Percentiles rank a stretch among this genome's conserved stretches.
phyloP scores from a whole-genome alignment of 2,329 filamentous ascomycete species.

The Colletotrichum liriopes region DNA sequence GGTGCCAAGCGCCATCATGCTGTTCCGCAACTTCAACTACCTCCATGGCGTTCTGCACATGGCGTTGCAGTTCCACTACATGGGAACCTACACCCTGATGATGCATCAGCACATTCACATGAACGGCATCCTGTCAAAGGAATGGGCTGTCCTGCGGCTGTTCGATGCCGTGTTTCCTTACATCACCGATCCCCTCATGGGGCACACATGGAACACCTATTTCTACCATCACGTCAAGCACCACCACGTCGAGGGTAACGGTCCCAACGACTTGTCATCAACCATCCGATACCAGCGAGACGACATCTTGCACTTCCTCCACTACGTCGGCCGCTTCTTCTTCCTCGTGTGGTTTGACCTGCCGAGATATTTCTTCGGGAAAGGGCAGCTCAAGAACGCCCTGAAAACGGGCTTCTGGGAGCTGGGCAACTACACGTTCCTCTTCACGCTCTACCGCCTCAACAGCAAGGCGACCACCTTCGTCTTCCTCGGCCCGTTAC shows the following conservation, averaged over 20 bases:
- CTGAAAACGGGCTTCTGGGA: slow-evolving; percentile 75
- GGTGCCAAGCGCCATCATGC: slow-evolving; percentile 76
- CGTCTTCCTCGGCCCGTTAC: slow-evolving; percentile 77
- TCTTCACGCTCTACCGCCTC: slow-evolving; percentile 66
- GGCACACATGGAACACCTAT: slow-evolving; percentile 89
- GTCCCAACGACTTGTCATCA: slow-evolving; percentile 81
- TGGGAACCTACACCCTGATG: slow-evolving; percentile 84
- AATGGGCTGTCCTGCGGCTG: slow-evolving; percentile 56
- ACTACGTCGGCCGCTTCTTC: slow-evolving; percentile 82
- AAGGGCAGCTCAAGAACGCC: slow-evolving; percentile 69
- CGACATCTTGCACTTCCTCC: slow-evolving; percentile 74
- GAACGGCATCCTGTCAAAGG: slow-evolving; percentile 75
- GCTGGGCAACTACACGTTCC: slow-evolving; percentile 66
- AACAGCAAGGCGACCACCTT: slow-evolving; percentile 74
- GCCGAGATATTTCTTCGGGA: slow-evolving; percentile 80
- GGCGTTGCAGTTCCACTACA: slow-evolving; percentile 77
- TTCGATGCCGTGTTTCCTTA: slow-evolving; percentile 81
- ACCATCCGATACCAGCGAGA: slow-evolving; percentile 85
- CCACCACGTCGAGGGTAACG: slow-evolving; percentile 87
- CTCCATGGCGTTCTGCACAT: slow-evolving; percentile 77
- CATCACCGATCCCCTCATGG: slow-evolving; percentile 81
- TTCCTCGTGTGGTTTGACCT: slow-evolving; percentile 83
- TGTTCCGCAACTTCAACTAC: slow-evolving; percentile 78
- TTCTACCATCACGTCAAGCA: slow-evolving; percentile 91
- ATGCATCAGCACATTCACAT: slow-evolving; percentile 90